These are phyloP conservation scores for Lactarius hatsudake DNA, from an alignment of 768 basidiomycete species.

Conservation along the genomic window DNA sequence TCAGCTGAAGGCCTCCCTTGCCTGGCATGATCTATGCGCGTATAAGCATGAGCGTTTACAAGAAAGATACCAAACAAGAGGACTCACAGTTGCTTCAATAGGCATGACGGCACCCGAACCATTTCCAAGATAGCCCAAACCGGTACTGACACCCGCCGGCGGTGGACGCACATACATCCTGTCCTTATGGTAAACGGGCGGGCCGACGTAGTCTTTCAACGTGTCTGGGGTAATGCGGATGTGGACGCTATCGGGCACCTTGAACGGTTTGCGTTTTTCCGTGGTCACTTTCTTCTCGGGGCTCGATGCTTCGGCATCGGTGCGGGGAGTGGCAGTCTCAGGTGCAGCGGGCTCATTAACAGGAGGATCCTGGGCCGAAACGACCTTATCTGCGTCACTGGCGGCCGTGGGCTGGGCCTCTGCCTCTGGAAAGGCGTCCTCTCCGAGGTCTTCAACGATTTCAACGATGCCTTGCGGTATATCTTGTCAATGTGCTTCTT, in stretches of 20 bases:
- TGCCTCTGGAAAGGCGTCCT: conserved; percentile 79
- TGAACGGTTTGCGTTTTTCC: conserved; percentile 71
- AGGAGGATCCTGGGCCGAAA: conserved; percentile 53
- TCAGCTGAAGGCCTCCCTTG: conserved; percentile 86
- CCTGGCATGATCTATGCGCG: conserved; percentile 84
- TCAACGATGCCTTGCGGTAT: conserved; percentile 92
- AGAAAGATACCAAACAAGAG: neutral
- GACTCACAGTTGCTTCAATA: conserved; percentile 84
- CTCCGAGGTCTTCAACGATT: conserved; percentile 87
- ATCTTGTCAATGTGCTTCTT: conserved; percentile 99
- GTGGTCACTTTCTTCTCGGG: conserved; percentile 62
- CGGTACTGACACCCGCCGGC: conserved; percentile 92
- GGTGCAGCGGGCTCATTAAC: conserved; percentile 39
- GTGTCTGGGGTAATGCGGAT: conserved; percentile 83
- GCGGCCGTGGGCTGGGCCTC: conserved; percentile 29
- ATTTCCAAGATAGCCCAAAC: conserved; percentile 93
- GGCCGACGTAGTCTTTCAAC: conserved; percentile 94
- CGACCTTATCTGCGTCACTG: conserved; percentile 34
- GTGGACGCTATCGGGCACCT: conserved; percentile 74
- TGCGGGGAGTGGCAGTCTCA: conserved; percentile 29
- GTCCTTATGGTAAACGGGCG: conserved; percentile 93
- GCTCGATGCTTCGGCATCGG: conserved; percentile 23
- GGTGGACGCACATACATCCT: conserved; percentile 78
- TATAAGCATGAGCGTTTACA: neutral
- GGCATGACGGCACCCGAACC: conserved; percentile 97